phyloP scores from a whole-genome alignment of 2,329 filamentous ascomycete genomes.

The Arachnomyces sp. region DNA sequence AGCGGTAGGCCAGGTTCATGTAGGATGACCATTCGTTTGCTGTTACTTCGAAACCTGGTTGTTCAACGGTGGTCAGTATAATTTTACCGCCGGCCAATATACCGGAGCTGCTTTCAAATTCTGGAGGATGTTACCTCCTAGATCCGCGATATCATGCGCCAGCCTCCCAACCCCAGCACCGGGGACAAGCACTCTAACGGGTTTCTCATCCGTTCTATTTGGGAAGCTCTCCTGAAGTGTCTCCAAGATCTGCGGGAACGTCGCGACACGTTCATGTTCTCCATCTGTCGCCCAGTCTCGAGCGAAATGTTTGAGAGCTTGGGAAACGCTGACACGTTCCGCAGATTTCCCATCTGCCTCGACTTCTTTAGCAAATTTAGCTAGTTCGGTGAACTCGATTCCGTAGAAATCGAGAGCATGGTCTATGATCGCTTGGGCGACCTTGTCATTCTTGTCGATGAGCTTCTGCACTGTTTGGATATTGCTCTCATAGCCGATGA shows the following conservation, averaged over 20 bases:
- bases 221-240: slow-evolving; percentile 14
- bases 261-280: slow-evolving; percentile 37
- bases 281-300: slow-evolving; percentile 50
- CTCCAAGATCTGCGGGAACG: slow-evolving; percentile 28
- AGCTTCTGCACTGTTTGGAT: slow-evolving; percentile 39
- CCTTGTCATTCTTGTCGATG: slow-evolving; percentile 37
- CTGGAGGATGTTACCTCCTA: slow-evolving; percentile 38
- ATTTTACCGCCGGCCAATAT: too few relatives aligned
- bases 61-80: neutral
- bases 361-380: slow-evolving; percentile 34
- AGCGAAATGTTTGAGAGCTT: slow-evolving; percentile 52
- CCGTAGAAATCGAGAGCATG: slow-evolving; percentile 42
- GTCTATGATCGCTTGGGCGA: slow-evolving; percentile 42
- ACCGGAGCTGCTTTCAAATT: too few relatives aligned
- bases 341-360: slow-evolving; percentile 29
- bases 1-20: slow-evolving; percentile 50
- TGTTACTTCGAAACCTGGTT: slow-evolving; percentile 44
- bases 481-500: slow-evolving; percentile 51
- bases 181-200: slow-evolving; percentile 42
- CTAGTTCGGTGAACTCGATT: slow-evolving; percentile 38
- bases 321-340: slow-evolving; percentile 44
- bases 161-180: slow-evolving; percentile 49
- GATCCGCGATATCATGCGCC: slow-evolving; percentile 43
- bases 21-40: slow-evolving; percentile 54
- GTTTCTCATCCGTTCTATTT: slow-evolving; percentile 5